Base-by-base conservation (phyloP, 2,329 filamentous ascomycete species). In the Alternaria gaisen region DNA sequence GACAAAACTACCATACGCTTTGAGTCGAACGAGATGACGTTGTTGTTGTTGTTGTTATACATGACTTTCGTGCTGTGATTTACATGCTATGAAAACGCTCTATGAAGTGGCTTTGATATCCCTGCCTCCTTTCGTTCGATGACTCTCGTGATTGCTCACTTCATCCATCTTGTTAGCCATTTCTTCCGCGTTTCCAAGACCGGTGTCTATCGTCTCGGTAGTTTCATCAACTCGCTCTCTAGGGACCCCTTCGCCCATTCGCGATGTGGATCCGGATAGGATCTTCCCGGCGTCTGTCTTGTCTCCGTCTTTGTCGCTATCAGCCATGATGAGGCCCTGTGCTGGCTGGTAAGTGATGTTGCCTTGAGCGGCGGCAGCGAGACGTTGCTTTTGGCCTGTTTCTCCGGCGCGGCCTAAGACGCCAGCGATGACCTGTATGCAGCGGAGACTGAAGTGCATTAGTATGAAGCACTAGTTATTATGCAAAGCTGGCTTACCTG, bases 371-470 rank as follows among this genome's bases (percentile, higher is more conserved):
- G 93, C 92, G 44, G 86, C 85, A 41, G 83, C 82, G 43, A 91
- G 80, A 56, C 94, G 87, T 61, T 86, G 85, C 70, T 83, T 79
- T 74, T 93, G 89, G 38, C 95, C 95, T 53, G 86, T 83, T 81
- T 97, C 84, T 10, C 92, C 95, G 1, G 95, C 95, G 53, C 91
- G 87, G 41, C 94, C 94, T 38, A 99, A 84, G 1, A 95, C 90
- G 54, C 93, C 93, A 4, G 90, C 91, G 69, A 99, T 92, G 62
- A 97, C 85, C 69, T 90, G 88, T 51, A 93, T 86, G 66, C 90
- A 90, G 62, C 95, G 90, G 68, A 97, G 80, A 87, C 93, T 97
- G 61, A 79, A 54, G 14, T 5, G 30, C 18, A 54, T 72, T 46
- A 71, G 60, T 30, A 56, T 20, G 30, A 34, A 11, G 20, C 32